Evolutionary conservation across 2,329 filamentous ascomycete genomes (phyloP), one percentile per base, ranked within the genome.

Genomic region (Ophiostoma himal-ulmi): DNA sequence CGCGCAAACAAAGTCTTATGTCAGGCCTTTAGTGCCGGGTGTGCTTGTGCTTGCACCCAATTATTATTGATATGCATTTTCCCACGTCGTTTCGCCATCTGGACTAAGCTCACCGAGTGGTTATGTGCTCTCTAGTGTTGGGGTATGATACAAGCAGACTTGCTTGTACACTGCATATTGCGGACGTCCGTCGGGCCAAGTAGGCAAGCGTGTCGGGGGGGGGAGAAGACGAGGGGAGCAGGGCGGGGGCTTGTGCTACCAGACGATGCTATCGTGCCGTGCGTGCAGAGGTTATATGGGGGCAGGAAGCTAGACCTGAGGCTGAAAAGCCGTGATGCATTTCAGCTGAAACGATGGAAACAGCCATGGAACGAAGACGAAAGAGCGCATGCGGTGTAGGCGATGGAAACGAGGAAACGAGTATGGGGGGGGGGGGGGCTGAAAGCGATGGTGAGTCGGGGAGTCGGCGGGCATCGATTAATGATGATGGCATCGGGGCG

Each of bases 1-100:
- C 14, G 26, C 62, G 83, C 44, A 48, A 48, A 20, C 44, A 48
- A 48, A 48, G 5, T 48, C 5, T 20, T 20, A 77, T 52, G n/a
- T 13, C 30, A 10, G 3, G 48, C 11, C 11, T 30, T 36, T 34
- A 4, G 26, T 62, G 26, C 26, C 8, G 11, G 34, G 8, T 6
- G 36, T 65, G 62, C 14, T 20, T 20, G n/a, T 6, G 34, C 14
- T 41, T 65, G 34, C 41, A 20, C n/a, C 34, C 64, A 39, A 30
- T 41, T 14, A 36, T 64, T 10, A 10, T n/a, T 17, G 4, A 34
- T n/a, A 4, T 37, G 20, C 3, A 1, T 20, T 17, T 17, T 20
- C 39, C 36, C 26, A 37, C 52, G 64, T 60, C 34, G 48, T 39
- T 48, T 64, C 34, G 8, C 11, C 17, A 34, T 34, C 65, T 57